A percentile compares a stretch with the other conserved stretches of the same genome.
phyloP scores from a whole-genome alignment of 306 rosid genomes.

The Prunus campanulata region DNA sequence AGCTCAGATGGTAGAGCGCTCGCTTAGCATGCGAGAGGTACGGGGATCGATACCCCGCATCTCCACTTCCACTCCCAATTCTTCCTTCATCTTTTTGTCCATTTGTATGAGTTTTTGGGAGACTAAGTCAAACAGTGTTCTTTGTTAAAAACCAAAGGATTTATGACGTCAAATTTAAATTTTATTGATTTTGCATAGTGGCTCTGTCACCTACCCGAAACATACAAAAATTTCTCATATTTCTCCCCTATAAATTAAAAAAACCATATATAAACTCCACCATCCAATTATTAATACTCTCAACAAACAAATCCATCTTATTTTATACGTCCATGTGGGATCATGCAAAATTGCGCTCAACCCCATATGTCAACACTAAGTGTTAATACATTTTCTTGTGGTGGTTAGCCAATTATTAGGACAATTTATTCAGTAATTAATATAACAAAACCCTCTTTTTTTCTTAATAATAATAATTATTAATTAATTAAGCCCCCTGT shows the following conservation, averaged over 20 bases:
- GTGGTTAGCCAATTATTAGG: neutral
- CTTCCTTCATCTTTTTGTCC: fast-evolving
- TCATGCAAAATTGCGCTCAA: too few relatives aligned
- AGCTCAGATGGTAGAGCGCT: slow-evolving; percentile 99
- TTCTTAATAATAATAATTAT: neutral
- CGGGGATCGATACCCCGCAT: slow-evolving; percentile 95
- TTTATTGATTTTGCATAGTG: too few relatives aligned
- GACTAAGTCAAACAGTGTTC: neutral
- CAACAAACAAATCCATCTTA: neutral
- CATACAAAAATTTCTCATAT: too few relatives aligned
- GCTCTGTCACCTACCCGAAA: neutral
- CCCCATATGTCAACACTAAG: too few relatives aligned
- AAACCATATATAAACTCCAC: neutral
- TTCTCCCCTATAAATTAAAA: neutral
- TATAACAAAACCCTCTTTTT: too few relatives aligned
- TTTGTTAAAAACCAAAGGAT: neutral
- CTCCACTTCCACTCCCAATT: slow-evolving; percentile 31
- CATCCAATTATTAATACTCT: neutral
- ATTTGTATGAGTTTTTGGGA: neutral
- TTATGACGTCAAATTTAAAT: too few relatives aligned
- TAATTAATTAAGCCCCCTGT: neutral
- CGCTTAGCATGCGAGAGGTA: slow-evolving; percentile 96
- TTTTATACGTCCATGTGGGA: neutral
- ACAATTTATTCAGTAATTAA: neutral
- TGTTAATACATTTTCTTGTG: neutral